Base-by-base conservation (phyloP, 305 asterid genomes). In the Fraxinus ornus region DNA sequence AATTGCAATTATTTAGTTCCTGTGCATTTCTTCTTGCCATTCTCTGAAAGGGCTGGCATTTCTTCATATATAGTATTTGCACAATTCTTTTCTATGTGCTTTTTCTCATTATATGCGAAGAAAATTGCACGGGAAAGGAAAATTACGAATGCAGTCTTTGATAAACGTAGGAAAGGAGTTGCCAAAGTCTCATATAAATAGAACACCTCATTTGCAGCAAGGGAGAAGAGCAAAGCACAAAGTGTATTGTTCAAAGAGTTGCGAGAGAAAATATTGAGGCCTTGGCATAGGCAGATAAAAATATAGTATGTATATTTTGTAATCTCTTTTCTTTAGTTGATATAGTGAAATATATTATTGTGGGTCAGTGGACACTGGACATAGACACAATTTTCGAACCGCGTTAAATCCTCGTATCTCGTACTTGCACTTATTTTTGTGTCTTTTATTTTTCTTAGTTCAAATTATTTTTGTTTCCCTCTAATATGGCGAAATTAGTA, bases 1-100 rank as follows among this genome's bases (percentile, higher is more conserved):
- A 37, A 75, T 60, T 72, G 75, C 60, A 70, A 9, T 79, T 68
- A 15, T 32, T 41, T 85, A 60, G 66, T 39, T 77, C 33, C 19
- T 79, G 22, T 60, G 6, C 19, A 10, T 75, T 36, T n/a, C 77
- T 39, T 10, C 52, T 79, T 33, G 60, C 62, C 49, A 37, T 35
- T 75, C 37, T 57, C 28, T 1, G 1, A 83, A 82, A 73, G 76
- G 21, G 82, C 75, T 28, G 19, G 8, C 13, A 41, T 57, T 62
- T 64, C 39, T 49, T 49, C 21, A 49, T 49, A 15, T 49, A 49
- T 49, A 49, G 60, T 49, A 15, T 49, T 49, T 49, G 21, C 60
- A 49, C 60, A 49, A 49, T 49, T 49, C 60, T 49, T 49, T 19
- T 49, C 60, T 49, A 49, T 0, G 6, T 49, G 7, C 60, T 15